Conservation (phyloP, 768 basidiomycete genomes). For the Mycena epipterygia region DNA sequence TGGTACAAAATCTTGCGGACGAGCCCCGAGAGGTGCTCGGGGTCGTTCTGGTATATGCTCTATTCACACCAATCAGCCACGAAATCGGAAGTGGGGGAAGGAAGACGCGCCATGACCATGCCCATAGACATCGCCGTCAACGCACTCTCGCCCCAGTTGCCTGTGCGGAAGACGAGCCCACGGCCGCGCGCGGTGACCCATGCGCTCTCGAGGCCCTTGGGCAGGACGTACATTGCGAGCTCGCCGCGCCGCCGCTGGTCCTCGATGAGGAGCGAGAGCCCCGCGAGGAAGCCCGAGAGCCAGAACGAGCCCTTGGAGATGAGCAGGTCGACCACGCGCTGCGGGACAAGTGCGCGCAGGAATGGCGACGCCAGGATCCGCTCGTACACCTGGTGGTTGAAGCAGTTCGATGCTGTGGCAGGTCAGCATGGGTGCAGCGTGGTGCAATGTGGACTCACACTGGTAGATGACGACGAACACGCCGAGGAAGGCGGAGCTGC, state of each 20-base stretch:
- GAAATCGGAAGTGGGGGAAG: not conserved
- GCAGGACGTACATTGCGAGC: constrained; percentile 92
- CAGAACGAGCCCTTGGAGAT: constrained; percentile 82
- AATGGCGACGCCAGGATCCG: constrained; percentile 56
- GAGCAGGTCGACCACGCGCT: constrained; percentile 66
- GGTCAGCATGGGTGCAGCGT: not conserved
- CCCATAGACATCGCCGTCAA: constrained; percentile 25
- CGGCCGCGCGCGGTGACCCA: constrained; percentile 86
- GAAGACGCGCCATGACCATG: constrained; percentile 60
- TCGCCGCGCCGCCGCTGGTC: constrained; percentile 89
- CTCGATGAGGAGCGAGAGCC: constrained; percentile 87
- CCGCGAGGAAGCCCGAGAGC: constrained; percentile 79
- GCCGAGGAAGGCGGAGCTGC: constrained; percentile 91
- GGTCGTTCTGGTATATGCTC: constrained; percentile 77
- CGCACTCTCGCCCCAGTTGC: constrained; percentile 71
- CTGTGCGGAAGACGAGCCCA: constrained; percentile 80
- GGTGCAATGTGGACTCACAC: constrained; percentile 57
- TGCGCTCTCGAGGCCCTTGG: constrained; percentile 91
- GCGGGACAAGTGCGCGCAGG: constrained; percentile 55
- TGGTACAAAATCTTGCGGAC: constrained; percentile 89
- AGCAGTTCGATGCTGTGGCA: constrained; percentile 70
- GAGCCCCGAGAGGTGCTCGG: constrained; percentile 80
- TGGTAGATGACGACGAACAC: constrained; percentile 88
- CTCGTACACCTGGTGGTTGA: constrained; percentile 71
- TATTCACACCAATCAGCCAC: constrained; percentile 42